Conservation (phyloP, 2,329 filamentous ascomycete genomes). For the Neonectria hederae region DNA sequence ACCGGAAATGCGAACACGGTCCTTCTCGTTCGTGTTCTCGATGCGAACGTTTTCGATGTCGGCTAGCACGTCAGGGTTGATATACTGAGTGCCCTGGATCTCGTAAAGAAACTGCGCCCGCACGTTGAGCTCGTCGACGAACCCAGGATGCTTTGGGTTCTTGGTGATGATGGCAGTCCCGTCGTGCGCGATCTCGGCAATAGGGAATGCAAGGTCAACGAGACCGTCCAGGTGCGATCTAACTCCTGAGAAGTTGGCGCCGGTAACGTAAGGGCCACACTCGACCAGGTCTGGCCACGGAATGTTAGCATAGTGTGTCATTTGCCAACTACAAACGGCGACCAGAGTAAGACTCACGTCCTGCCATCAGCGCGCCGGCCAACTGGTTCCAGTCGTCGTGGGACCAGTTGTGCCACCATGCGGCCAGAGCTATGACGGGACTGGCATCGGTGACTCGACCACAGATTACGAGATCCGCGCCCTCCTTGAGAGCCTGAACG, state of each 20-base stretch:
- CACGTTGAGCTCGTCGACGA: slow-evolving; percentile 14
- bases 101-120: slow-evolving; percentile 19
- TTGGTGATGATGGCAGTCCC: slow-evolving; percentile 16
- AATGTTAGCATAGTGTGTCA: too few relatives aligned
- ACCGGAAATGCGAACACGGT: slow-evolving; percentile 4
- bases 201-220: slow-evolving; percentile 17
- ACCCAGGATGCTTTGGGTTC: slow-evolving; percentile 8
- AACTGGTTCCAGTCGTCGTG: slow-evolving; percentile 5
- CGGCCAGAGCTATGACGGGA: slow-evolving; percentile 13
- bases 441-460: slow-evolving; percentile 16
- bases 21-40: slow-evolving; percentile 1
- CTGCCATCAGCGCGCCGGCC: slow-evolving; percentile 7
- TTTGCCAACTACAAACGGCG: too few relatives aligned
- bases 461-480: slow-evolving; percentile 14
- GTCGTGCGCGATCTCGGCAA: slow-evolving; percentile 15
- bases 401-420: slow-evolving; percentile 17
- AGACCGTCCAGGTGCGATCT: slow-evolving; percentile 1
- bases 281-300: slow-evolving; percentile 3
- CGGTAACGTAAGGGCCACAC: slow-evolving; percentile 13
- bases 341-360: too few relatives aligned
- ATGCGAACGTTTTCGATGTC: slow-evolving; percentile 8
- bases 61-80: slow-evolving; percentile 17
- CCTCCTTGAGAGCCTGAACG: slow-evolving; percentile 2
- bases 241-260: slow-evolving; percentile 13
- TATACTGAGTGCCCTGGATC: slow-evolving; percentile 16